Base-by-base conservation (phyloP, 2,329 filamentous ascomycete genomes). In the Pseudocercospora cruenta region DNA sequence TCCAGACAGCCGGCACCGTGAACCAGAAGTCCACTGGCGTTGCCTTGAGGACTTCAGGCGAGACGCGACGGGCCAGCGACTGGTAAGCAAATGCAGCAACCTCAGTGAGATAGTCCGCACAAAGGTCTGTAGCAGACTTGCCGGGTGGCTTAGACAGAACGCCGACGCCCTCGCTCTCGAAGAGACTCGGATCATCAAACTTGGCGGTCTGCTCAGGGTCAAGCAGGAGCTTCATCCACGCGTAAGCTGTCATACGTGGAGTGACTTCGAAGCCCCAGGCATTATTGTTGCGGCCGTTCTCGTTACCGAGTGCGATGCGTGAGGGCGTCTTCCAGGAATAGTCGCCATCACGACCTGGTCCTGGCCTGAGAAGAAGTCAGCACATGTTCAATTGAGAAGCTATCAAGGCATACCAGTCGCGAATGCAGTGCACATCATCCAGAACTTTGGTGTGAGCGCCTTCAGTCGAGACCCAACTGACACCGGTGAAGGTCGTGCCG, bases 1-100 rank as follows among this genome's bases (percentile, higher is more conserved):
- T 91, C 91, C 91, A 94, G 2, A 93, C 90, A 6, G 91, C 91
- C 7, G 91, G 91, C 55, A 90, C 91, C 0, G 91, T 93, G 63
- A 94, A 82, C 63, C 93, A 90, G 72, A 91, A 93, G 67, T 93
- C 88, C 43, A 92, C 87, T 71, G 88, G 89, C 3, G 90, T 93
- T 8, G 86, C 87, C 2, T 57, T 24, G 3, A 70, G 55, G 4
- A 65, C 47, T 21, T 68, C 68, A 1, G 28, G 28, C 3, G 66
- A 58, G 8, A 1, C 43, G 31, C 26, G 54, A 59, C 7, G 22
- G n/a, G n/a, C 19, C 0, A 70, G 31, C 0, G 58, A 64, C 7
- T 55, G 10, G 16, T 60, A 53, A 0, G 63, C 68, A 5, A 62
- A 64, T 10, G 12, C 14, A 14, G 26, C 51, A 4, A 68, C 51